These are phyloP conservation scores for Leccinum ochraceum DNA, from an alignment of 768 basidiomycete genomes.

Conservation along the genomic window DNA sequence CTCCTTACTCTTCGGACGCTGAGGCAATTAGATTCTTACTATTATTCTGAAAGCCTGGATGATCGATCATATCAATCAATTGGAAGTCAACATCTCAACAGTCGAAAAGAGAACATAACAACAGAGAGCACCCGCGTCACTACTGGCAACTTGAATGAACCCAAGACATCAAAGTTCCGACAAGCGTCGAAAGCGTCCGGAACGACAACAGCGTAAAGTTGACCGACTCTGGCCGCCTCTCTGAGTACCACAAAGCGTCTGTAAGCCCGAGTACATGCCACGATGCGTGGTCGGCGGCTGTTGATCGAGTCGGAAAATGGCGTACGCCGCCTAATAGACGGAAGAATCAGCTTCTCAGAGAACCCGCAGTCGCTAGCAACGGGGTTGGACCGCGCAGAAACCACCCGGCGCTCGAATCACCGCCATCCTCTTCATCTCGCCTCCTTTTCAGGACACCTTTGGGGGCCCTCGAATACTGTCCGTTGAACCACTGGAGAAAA, in stretches of 20 bases:
- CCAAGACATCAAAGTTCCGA: constrained; percentile 35
- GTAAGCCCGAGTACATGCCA: constrained; percentile 11
- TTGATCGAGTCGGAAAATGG: constrained; percentile 13
- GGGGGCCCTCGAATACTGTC: no score
- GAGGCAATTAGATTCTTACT: not conserved
- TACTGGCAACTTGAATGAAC: constrained; percentile 21
- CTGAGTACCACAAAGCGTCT: constrained; percentile 7
- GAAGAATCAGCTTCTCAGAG: constrained; percentile 5
- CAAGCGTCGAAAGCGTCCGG: constrained; percentile 23
- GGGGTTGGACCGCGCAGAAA: not conserved
- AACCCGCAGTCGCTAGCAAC: constrained; percentile 28
- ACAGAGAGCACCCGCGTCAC: not conserved
- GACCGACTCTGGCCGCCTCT: no score
- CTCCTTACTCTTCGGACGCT: no score
- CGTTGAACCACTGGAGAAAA: no score
- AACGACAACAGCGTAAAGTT: no score
- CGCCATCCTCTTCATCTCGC: no score
- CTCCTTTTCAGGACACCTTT: no score
- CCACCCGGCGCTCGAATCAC: no score
- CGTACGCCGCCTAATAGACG: constrained; percentile 13
- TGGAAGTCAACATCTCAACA: not conserved
- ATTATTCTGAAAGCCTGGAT: not conserved
- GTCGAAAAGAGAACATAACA: not conserved
- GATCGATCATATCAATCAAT: not conserved
- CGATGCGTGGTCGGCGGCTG: constrained; percentile 20